Percentiles rank a stretch among this genome's conserved stretches.
Evolutionary conservation across 1,284 basidiomycete genomes (phyloP).

Genomic region (Rhodotorula sp.): DNA sequence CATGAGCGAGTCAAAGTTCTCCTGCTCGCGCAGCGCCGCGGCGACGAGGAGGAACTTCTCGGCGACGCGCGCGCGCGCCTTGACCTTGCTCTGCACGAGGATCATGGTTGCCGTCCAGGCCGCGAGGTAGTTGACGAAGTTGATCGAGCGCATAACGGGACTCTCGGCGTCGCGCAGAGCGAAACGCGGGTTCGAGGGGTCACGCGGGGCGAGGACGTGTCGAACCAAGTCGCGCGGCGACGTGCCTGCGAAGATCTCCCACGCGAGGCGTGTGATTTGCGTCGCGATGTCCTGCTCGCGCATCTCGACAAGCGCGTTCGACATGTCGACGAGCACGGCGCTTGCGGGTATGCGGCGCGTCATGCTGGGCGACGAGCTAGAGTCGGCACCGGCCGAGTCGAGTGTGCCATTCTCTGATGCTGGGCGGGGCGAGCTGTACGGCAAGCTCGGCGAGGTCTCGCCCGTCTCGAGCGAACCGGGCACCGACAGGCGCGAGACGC

Average conservation of each 20-base stretch:
- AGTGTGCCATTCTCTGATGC: constrained; percentile 7
- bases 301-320: constrained; percentile 38
- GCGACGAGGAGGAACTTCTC: constrained; percentile 48
- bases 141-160: constrained; percentile 44
- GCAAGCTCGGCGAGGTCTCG: not conserved
- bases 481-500: constrained; percentile 7
- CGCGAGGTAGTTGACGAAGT: constrained; percentile 44
- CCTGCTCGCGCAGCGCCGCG: constrained; percentile 42
- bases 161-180: constrained; percentile 39
- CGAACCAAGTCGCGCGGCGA: constrained; percentile 48
- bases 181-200: constrained; percentile 43
- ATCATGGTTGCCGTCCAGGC: constrained; percentile 46
- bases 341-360: not conserved
- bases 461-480: not conserved
- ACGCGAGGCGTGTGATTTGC: constrained; percentile 47
- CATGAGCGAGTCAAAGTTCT: constrained; percentile 49
- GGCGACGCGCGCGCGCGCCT: constrained; percentile 41
- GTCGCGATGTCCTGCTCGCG: constrained; percentile 42
- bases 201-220: constrained; percentile 46
- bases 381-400: constrained; percentile 3
- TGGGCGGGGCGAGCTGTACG: constrained; percentile 4
- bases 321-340: constrained; percentile 28
- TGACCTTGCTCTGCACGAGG: constrained; percentile 45
- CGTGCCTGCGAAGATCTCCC: constrained; percentile 45
- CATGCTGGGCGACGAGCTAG: not conserved